Conservation (phyloP, 2,329 filamentous ascomycete species). For the Colletotrichum orchidophilum region DNA sequence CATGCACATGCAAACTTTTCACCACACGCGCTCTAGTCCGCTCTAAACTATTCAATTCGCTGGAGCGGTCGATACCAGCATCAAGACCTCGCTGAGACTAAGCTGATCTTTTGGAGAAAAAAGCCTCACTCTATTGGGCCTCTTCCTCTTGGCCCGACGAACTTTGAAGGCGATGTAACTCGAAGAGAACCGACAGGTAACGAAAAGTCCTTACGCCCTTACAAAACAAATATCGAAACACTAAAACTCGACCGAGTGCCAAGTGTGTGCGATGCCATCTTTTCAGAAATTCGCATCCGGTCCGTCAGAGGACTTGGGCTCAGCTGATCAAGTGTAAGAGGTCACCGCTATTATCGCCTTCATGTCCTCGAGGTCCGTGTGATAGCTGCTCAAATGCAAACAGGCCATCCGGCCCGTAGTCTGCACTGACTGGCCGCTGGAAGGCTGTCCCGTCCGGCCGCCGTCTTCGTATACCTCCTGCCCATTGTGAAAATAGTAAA, state of each 20-base stretch:
- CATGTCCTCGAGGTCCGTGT: conserved; percentile 30
- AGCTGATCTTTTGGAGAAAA: conserved; percentile 20
- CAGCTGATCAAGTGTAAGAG: conserved; percentile 25
- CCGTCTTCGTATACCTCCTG: conserved; percentile 16
- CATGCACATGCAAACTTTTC: conserved; percentile 6
- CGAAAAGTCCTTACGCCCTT: conserved; percentile 12
- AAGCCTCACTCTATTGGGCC: conserved; percentile 27
- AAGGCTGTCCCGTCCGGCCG: conserved; percentile 6
- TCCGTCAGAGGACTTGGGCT: conserved; percentile 14
- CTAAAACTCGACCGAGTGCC: conserved; percentile 11
- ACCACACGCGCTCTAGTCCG: neutral
- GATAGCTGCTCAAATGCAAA: conserved; percentile 26
- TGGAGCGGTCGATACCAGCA: conserved; percentile 29
- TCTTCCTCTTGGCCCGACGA: conserved; percentile 14
- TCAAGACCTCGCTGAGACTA: conserved; percentile 30
- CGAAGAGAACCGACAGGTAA: conserved; percentile 25
- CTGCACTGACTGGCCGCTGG: conserved; percentile 24
- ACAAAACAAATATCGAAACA: conserved; percentile 31
- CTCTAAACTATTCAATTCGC: conserved; percentile 34
- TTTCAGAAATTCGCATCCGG: conserved; percentile 12
- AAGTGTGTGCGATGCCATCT: conserved; percentile 2
- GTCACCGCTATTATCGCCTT: conserved; percentile 21
- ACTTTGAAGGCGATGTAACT: conserved; percentile 27
- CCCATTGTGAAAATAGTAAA: conserved; percentile 19
- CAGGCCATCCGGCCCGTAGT: conserved; percentile 6